Evolutionary conservation across 2,329 filamentous ascomycete species (phyloP).

Genomic region (Penicillium griseofulvum): DNA sequence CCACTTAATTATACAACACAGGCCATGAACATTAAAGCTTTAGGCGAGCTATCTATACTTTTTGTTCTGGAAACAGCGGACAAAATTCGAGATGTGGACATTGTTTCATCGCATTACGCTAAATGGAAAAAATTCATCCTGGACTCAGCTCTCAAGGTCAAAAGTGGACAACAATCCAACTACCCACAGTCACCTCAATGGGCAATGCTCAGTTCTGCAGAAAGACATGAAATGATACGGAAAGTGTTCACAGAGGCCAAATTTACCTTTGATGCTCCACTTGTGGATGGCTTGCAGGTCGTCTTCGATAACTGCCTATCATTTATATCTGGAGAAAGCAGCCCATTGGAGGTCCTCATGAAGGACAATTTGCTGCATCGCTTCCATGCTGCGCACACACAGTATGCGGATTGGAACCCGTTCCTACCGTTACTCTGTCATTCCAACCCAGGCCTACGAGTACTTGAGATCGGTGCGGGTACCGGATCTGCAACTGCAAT

Average conservation of each 20-base stretch:
- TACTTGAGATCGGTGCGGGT: conserved; percentile 16
- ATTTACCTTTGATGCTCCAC: conserved; percentile 5
- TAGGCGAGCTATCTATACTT: background rate
- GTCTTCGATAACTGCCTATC: background rate
- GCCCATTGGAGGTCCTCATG: conserved; percentile 6
- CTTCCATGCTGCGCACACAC: conserved; percentile 6
- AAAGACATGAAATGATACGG: background rate
- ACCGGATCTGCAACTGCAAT: conserved; percentile 11
- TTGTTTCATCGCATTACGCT: background rate
- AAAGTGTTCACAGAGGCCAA: background rate
- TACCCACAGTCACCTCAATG: background rate
- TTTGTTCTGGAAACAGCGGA: conserved; percentile 1
- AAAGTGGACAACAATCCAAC: background rate
- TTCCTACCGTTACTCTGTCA: conserved; percentile 5
- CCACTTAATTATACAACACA: background rate
- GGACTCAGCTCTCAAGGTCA: background rate
- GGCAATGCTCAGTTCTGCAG: background rate
- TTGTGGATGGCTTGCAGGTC: background rate
- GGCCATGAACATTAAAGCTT: background rate
- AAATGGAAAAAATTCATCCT: conserved; percentile 3
- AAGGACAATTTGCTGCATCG: conserved; percentile 1
- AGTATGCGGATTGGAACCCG: conserved; percentile 6
- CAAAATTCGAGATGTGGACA: background rate
- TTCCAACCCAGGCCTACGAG: background rate
- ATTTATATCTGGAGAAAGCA: background rate